Conservation (phyloP, 495 filamentous ascomycete species). For the Rostrohypoxylon terebratum region DNA sequence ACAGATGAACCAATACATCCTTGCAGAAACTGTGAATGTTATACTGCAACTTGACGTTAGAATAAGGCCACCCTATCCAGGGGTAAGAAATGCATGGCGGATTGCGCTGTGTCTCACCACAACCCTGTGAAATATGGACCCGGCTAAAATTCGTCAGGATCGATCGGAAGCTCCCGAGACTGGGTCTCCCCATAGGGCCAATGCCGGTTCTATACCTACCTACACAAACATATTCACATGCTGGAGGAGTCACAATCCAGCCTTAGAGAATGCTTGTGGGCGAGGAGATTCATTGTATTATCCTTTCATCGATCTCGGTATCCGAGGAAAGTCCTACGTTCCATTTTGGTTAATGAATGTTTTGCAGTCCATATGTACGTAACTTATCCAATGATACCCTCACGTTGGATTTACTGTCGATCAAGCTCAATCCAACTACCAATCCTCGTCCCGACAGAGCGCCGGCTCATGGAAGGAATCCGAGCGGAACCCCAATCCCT, state of each 20-base stretch:
- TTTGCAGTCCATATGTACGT: background rate
- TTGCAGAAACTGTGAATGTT: background rate
- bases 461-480: conserved; percentile 1
- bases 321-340: background rate
- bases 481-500: background rate
- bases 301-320: background rate
- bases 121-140: background rate
- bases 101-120: background rate
- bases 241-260: background rate
- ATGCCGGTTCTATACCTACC: background rate
- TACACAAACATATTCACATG: background rate
- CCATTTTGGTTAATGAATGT: background rate
- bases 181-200: background rate
- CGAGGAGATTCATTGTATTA: background rate
- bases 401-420: background rate
- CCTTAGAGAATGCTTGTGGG: background rate
- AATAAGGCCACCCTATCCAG: background rate
- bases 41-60: background rate
- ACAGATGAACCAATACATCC: background rate
- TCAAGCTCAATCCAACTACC: background rate
- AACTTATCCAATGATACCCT: background rate
- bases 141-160: background rate
- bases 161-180: conserved; percentile 22
- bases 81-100: background rate
- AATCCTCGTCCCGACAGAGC: background rate